phyloP scores from a whole-genome alignment of 2,329 filamentous ascomycete species.

The Xylaria arbuscula region DNA sequence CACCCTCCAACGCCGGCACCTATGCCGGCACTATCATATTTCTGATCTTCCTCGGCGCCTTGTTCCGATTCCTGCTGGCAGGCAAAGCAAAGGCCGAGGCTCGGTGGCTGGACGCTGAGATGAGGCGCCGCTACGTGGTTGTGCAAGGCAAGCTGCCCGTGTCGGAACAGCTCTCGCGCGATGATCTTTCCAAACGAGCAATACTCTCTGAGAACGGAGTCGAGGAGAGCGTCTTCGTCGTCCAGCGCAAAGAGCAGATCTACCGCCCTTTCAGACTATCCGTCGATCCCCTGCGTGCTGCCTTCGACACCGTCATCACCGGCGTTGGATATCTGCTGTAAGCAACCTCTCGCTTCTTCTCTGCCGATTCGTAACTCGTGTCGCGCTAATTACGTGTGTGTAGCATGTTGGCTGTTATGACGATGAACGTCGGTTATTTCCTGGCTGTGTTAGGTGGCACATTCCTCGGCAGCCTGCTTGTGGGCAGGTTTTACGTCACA shows the following conservation, averaged over 20 bases:
- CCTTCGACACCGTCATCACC: conserved; percentile 48
- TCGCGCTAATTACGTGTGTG: conserved; percentile 42
- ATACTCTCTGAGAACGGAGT: conserved; percentile 79
- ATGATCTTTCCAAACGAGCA: conserved; percentile 72
- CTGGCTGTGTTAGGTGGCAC: conserved; percentile 54
- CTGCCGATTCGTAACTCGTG: not conserved
- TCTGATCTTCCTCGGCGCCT: conserved; percentile 77
- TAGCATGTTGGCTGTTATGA: conserved; percentile 53
- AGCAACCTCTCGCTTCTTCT: conserved; percentile 29
- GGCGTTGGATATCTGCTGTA: conserved; percentile 51
- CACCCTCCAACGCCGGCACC: conserved; percentile 72
- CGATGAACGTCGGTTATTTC: conserved; percentile 51
- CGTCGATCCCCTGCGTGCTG: conserved; percentile 61
- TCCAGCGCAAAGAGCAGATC: conserved; percentile 66
- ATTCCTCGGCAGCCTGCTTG: conserved; percentile 85
- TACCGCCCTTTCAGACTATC: conserved; percentile 85
- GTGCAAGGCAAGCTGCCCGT: conserved; percentile 73
- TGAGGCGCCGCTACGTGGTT: conserved; percentile 80
- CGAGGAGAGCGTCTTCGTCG: conserved; percentile 82
- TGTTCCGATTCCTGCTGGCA: conserved; percentile 78
- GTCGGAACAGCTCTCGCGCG: conserved; percentile 67
- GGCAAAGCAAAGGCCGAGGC: conserved; percentile 71
- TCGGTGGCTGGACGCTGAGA: conserved; percentile 76
- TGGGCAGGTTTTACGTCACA: conserved; percentile 71
- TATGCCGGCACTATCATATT: conserved; percentile 96